Conservation (phyloP, 164 flowering plant genomes). For the Tinospora cordifolia region DNA sequence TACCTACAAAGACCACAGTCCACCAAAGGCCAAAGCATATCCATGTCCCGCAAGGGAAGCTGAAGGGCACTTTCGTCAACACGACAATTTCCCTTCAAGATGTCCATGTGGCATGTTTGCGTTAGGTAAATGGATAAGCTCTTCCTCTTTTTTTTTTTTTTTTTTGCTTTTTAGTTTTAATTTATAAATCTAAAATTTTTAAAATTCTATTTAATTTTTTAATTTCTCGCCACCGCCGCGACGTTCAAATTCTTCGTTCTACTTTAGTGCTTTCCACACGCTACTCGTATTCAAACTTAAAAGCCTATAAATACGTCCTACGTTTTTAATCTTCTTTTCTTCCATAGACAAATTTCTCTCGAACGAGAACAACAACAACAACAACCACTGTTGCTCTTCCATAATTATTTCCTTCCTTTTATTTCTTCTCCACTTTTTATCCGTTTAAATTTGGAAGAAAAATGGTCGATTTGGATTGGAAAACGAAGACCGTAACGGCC, state of each 20-base stretch:
- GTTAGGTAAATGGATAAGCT: slow-evolving; percentile 34
- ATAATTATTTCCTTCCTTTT: no score
- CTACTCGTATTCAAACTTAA: background rate
- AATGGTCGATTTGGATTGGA: slow-evolving; percentile 36
- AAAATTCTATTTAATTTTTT: background rate
- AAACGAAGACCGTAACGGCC: slow-evolving; percentile 20
- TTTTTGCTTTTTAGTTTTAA: background rate
- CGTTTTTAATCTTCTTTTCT: background rate
- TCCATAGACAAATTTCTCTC: background rate
- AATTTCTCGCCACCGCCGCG: slow-evolving; percentile 16
- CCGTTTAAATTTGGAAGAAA: background rate
- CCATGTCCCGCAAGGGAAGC: background rate
- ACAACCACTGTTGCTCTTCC: background rate
- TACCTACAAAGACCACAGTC: background rate
- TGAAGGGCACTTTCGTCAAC: background rate
- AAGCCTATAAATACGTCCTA: slow-evolving; percentile 23
- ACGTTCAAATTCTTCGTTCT: slow-evolving; percentile 23
- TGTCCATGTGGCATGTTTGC: slow-evolving; percentile 1
- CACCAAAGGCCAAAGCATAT: background rate
- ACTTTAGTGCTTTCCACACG: slow-evolving; percentile 28
- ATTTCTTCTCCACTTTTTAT: background rate
- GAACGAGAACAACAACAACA: background rate
- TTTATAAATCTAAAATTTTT: background rate
- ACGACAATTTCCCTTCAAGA: background rate
- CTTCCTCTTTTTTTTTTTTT: background rate